Evolutionary conservation across 2,329 filamentous ascomycete species (phyloP).

Genomic region (Aureobasidium sp.): DNA sequence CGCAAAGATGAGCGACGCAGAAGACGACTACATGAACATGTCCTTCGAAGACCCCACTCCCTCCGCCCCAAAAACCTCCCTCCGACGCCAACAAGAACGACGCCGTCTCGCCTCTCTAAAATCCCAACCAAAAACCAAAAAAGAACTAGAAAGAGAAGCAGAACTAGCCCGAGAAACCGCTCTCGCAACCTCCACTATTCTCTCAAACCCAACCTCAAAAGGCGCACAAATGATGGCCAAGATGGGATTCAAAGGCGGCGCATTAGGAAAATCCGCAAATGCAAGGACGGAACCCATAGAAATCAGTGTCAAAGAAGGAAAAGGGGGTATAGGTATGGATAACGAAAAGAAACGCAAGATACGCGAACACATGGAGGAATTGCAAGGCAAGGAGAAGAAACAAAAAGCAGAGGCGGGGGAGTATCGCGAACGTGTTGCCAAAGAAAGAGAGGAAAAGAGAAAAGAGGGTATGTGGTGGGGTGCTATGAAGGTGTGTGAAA

Average conservation of each 20-base stretch:
- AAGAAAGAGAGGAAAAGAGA: constrained; percentile 62
- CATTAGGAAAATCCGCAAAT: constrained; percentile 51
- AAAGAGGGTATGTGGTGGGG: constrained; percentile 64
- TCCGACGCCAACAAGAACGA: constrained; percentile 50
- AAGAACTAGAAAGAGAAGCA: constrained; percentile 70
- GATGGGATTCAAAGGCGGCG: constrained; percentile 79
- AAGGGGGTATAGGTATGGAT: constrained; percentile 77
- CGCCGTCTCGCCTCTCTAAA: constrained; percentile 53
- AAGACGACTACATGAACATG: constrained; percentile 98
- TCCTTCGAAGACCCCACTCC: constrained; percentile 61
- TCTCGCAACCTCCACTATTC: constrained; percentile 48
- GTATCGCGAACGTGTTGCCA: constrained; percentile 64
- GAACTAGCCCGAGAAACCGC: constrained; percentile 66
- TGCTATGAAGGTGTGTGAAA: constrained; percentile 77
- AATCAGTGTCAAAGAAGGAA: constrained; percentile 68
- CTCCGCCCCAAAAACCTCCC: constrained; percentile 52
- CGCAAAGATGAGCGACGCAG: constrained; percentile 49
- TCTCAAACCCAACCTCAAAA: constrained; percentile 69
- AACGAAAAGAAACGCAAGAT: constrained; percentile 71
- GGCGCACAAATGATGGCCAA: constrained; percentile 95
- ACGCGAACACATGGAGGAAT: constrained; percentile 49
- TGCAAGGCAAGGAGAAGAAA: constrained; percentile 48
- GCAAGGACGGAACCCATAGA: constrained; percentile 65
- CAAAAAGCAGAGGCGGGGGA: constrained; percentile 59
- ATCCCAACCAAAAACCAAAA: constrained; percentile 67